Evolutionary conservation across 1,284 basidiomycete species (phyloP), one percentile per base, ranked within the genome.

Genomic region (Naganishia sp.): DNA sequence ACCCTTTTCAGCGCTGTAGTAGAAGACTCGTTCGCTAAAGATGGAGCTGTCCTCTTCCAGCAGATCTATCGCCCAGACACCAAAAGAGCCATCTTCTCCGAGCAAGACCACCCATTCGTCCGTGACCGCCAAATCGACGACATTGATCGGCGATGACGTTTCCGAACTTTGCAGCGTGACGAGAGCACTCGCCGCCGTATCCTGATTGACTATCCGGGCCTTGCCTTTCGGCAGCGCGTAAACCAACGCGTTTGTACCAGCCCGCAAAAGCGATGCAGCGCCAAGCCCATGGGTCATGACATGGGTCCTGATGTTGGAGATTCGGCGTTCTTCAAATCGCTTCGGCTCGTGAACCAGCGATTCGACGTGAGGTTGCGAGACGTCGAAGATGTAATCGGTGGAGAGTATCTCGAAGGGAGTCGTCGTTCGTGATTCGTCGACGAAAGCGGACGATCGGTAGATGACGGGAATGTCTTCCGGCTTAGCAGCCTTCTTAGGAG

Each of bases 301-400:
- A 10, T 66, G 50, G 15, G 65, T 66, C 58, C 57, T 66, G 52
- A 66, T 54, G 21, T 49, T 47, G 23, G 57, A 61, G 42, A 66
- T 54, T 53, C 58, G 32, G n/a, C 57, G 56, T 41, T 66, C 65
- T 25, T 54, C 50, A 17, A 61, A 45, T 18, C 43, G 49, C n/a
- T 57, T 21, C 18, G 13, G 11, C 10, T 32, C 52, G 35, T 66
- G 65, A 17, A 52, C 65, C 7, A 66, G 58, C 15, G 54, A 52
- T 7, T 66, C 65, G 32, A 23, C n/a, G 21, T 61, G 46, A 2
- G 58, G 51, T 28, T 60, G 25, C 7, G 55, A 51, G 35, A 66
- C 39, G 32, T 66, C 65, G 21, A 54, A 53, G 28, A n/a, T 45
- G 18, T 52, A 63, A 39, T 63, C 61, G 5, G 51, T 31, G 2